Conservation (phyloP, 306 rosid species). For the Sesbania bispinosa region DNA sequence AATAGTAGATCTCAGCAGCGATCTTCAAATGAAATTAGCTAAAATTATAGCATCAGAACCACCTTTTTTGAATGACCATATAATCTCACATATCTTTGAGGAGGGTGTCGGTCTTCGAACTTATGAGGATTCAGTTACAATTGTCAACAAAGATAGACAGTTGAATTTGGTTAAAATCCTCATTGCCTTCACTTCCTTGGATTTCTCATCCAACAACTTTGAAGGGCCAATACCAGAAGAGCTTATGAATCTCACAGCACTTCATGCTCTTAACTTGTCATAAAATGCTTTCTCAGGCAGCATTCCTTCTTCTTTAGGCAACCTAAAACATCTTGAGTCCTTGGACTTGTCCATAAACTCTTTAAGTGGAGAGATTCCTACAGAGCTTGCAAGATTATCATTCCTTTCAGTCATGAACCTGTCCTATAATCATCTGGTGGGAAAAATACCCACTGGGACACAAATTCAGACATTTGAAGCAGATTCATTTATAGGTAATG, state of each 20-base stretch:
- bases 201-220: constrained; percentile 35
- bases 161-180: constrained; percentile 24
- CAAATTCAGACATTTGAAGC: constrained; percentile 37
- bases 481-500: constrained; percentile 32
- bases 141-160: constrained; percentile 22
- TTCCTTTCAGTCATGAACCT: constrained; percentile 34
- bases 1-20: neutral
- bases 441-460: constrained; percentile 28
- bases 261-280: constrained; percentile 31
- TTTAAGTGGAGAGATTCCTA: constrained; percentile 29
- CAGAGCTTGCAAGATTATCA: constrained; percentile 1
- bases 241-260: constrained; percentile 22
- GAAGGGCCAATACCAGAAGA: constrained; percentile 35
- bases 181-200: constrained; percentile 21
- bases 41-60: neutral
- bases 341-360: constrained; percentile 38
- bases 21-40: neutral
- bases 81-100: neutral
- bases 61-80: neutral
- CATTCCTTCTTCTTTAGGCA: constrained; percentile 29
- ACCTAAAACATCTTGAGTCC: constrained; percentile 35
- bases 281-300: constrained; percentile 23
- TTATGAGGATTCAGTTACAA: constrained; percentile 26
- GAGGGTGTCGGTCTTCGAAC: neutral
- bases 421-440: constrained; percentile 31